Evolutionary conservation across 1,284 basidiomycete genomes (phyloP).

Genomic region (Malassezia caprae): DNA sequence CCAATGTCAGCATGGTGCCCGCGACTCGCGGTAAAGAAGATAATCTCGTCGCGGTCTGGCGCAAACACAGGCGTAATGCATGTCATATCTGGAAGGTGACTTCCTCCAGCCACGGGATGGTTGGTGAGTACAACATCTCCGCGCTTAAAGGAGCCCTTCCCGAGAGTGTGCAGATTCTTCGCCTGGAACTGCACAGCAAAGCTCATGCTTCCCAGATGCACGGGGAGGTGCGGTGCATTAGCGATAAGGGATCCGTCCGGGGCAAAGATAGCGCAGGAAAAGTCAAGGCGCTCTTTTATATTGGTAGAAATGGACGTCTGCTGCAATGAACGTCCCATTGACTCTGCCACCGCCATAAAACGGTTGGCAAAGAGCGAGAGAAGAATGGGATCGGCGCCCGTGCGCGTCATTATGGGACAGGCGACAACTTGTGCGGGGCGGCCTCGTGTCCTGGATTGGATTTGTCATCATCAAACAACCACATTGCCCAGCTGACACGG

Average conservation of each 20-base stretch:
- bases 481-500: neutral
- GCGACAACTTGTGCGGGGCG: neutral
- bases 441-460: neutral
- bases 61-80: slow-evolving; percentile 79
- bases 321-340: slow-evolving; percentile 75
- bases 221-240: slow-evolving; percentile 73
- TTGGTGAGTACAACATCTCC: slow-evolving; percentile 87
- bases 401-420: neutral
- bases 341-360: slow-evolving; percentile 83
- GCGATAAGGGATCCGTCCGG: slow-evolving; percentile 82
- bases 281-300: slow-evolving; percentile 79
- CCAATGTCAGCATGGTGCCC: slow-evolving; percentile 61
- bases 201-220: slow-evolving; percentile 52
- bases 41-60: slow-evolving; percentile 58
- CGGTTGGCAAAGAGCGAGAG: slow-evolving; percentile 81
- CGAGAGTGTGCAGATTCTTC: slow-evolving; percentile 55
- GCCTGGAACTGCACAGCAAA: slow-evolving; percentile 85
- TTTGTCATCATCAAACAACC: neutral
- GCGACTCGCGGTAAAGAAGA: slow-evolving; percentile 82
- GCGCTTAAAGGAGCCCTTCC: slow-evolving; percentile 54
- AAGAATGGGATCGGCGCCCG: slow-evolving; percentile 64
- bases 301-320: slow-evolving; percentile 84
- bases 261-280: slow-evolving; percentile 75
- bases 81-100: slow-evolving; percentile 62
- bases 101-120: slow-evolving; percentile 72